Percentiles rank a stretch among this genome's conserved stretches.
Conservation (phyloP, 139 green algal species). For the Picochlorum sp. region DNA sequence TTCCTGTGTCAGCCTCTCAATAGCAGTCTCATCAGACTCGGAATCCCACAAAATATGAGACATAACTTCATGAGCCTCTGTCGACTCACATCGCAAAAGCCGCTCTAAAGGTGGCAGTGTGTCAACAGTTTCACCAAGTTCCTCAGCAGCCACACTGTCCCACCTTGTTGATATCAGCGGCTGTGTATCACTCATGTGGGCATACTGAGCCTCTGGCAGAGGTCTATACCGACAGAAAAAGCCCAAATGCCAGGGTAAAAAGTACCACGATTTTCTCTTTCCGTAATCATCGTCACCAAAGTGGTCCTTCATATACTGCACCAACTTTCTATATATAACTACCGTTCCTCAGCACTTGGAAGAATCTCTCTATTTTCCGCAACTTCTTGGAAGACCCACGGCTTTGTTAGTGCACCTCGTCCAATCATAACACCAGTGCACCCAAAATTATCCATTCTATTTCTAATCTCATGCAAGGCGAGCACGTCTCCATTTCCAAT, state of each 20-base stretch:
- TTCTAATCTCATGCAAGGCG: constrained; percentile 48
- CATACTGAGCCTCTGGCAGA: constrained; percentile 49
- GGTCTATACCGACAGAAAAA: constrained; percentile 54
- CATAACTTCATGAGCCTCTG: constrained; percentile 48
- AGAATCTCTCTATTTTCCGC: constrained; percentile 49
- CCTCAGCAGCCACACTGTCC: constrained; percentile 28
- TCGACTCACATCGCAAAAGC: constrained; percentile 58
- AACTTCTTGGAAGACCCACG: constrained; percentile 77
- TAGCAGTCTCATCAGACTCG: constrained; percentile 39
- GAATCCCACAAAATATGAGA: constrained; percentile 59
- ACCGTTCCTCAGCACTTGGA: constrained; percentile 56
- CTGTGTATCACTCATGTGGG: constrained; percentile 19
- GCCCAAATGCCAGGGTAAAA: constrained; percentile 72
- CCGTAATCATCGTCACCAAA: constrained; percentile 72
- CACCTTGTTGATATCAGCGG: constrained; percentile 57
- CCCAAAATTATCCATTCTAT: constrained; percentile 15
- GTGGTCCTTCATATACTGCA: constrained; percentile 57
- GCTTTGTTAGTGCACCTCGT: constrained; percentile 68
- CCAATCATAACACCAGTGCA: constrained; percentile 50
- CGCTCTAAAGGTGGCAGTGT: constrained; percentile 57
- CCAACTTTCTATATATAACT: constrained; percentile 63
- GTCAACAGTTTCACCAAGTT: constrained; percentile 46
- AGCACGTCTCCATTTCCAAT: constrained; percentile 72
- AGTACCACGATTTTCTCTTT: constrained; percentile 61
- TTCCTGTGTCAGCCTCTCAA: constrained; percentile 30